Conservation (phyloP, 371 early-diverging fungal species). For the Coemansia sp. region DNA sequence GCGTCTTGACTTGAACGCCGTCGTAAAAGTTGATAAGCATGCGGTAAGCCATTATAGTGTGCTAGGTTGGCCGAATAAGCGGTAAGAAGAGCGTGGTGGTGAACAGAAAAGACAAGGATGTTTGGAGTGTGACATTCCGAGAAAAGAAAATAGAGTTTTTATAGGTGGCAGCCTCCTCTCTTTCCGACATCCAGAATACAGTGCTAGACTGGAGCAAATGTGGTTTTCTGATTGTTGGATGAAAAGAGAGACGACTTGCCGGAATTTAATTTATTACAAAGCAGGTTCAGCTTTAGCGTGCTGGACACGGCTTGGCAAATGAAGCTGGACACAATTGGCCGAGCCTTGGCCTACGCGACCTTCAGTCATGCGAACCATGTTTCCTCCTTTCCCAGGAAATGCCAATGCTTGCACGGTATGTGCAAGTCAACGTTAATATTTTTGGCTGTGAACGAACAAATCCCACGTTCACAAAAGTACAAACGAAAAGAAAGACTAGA, state of each 20-base stretch:
- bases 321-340: not conserved
- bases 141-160: no score
- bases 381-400: not conserved
- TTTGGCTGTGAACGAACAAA: not conserved
- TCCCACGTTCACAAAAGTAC: not conserved
- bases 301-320: not conserved
- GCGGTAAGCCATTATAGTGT: not conserved
- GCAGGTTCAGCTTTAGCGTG: not conserved
- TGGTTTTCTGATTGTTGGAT: not conserved
- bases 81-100: no score
- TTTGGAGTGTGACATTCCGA: no score
- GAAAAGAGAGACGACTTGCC: not conserved
- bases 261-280: not conserved
- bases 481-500: constrained; percentile 13
- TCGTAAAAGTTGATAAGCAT: not conserved
- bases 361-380: not conserved
- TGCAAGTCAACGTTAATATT: not conserved
- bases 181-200: no score
- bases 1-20: not conserved
- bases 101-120: no score
- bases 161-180: no score
- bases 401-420: not conserved
- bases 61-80: no score
- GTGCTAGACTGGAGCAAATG: no score
- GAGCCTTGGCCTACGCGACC: not conserved